These are phyloP conservation scores for Microglena sp. DNA, from an alignment of 139 green algal genomes.

Conservation along the genomic window DNA sequence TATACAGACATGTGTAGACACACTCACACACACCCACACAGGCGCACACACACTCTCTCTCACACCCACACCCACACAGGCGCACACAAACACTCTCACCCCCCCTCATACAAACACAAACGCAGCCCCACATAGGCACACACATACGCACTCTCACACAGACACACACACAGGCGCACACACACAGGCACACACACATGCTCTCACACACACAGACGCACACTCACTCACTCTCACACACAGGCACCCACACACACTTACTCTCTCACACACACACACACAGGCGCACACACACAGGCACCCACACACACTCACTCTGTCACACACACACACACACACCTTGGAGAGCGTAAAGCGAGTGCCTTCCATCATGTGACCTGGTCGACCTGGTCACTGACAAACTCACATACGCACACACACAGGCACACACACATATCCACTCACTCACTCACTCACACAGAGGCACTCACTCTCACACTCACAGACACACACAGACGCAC, in stretches of 20 bases:
- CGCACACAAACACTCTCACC: neutral
- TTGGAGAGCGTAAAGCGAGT: neutral
- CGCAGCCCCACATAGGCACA: neutral
- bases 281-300: neutral
- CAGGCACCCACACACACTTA: neutral
- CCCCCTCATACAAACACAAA: neutral
- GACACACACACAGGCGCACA: neutral
- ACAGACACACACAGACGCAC: neutral
- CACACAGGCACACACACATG: neutral
- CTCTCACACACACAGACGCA: neutral
- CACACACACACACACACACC: neutral
- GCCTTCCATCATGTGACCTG: no score
- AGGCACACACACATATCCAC: no score
- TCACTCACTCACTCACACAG: neutral
- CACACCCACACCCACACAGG: no score
- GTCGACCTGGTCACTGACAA: no score
- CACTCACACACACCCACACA: no score
- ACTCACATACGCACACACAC: no score
- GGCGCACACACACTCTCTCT: no score
- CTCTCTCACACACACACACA: neutral
- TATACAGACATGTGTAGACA: no score
- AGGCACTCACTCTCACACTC: no score
- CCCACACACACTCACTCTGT: neutral
- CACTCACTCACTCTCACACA: neutral
- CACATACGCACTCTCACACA: conserved; percentile 4